These are phyloP conservation scores for Edaphochlamys debaryana DNA, from an alignment of 139 green algal genomes.

Conservation along the genomic window DNA sequence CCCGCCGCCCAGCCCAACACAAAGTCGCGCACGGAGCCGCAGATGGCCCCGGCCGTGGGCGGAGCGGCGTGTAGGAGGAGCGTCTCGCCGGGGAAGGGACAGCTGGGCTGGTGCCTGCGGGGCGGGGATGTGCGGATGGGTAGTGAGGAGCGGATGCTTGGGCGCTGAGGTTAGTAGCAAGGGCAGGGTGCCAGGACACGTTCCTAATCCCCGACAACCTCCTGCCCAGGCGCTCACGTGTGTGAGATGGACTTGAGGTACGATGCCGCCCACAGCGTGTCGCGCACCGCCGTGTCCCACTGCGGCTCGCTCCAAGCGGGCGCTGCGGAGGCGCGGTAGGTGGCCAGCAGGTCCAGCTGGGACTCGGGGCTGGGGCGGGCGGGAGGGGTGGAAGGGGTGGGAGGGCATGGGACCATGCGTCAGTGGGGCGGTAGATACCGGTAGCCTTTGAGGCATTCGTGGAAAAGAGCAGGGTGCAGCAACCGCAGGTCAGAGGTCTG, in stretches of 20 bases:
- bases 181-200: no score
- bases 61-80: slow-evolving; percentile 59
- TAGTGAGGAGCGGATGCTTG: not conserved
- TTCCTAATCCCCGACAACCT: no score
- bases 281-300: slow-evolving; percentile 52
- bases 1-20: slow-evolving; percentile 52
- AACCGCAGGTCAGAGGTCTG: no score
- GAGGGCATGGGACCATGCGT: no score
- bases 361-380: slow-evolving; percentile 50
- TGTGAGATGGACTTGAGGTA: slow-evolving; percentile 66
- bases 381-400: no score
- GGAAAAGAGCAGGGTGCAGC: no score
- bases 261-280: slow-evolving; percentile 41
- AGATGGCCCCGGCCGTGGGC: slow-evolving; percentile 14
- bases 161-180: no score
- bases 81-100: slow-evolving; percentile 55
- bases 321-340: slow-evolving; percentile 54
- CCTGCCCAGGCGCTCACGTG: slow-evolving; percentile 31
- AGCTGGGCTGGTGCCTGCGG: slow-evolving; percentile 37
- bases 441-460: no score
- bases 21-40: slow-evolving; percentile 27
- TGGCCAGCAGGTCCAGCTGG: slow-evolving; percentile 74
- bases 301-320: not conserved
- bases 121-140: not conserved
- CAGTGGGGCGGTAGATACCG: no score